Percentiles rank a stretch among this genome's conserved stretches.
Conservation (phyloP, 2,329 filamentous ascomycete species). For the Sarocladium kiliense region DNA sequence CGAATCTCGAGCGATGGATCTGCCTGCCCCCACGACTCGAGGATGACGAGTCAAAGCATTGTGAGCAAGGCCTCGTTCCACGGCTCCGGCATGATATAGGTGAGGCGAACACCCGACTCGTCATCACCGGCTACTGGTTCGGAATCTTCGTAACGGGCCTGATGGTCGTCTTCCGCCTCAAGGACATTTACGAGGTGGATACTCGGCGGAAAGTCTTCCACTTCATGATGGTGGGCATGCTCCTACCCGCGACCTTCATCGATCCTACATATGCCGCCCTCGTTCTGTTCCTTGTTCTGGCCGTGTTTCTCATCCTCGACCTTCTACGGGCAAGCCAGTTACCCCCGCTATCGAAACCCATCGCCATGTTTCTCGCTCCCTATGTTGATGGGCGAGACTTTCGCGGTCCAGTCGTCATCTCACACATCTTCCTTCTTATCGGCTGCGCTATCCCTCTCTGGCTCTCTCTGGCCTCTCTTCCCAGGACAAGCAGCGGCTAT, state of each 20-base stretch:
- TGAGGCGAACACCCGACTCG: constrained; percentile 74
- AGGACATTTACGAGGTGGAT: constrained; percentile 80
- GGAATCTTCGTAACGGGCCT: constrained; percentile 66
- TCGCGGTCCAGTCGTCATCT: constrained; percentile 88
- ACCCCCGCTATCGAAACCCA: constrained; percentile 78
- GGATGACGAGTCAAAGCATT: constrained; percentile 28
- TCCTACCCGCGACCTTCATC: constrained; percentile 79
- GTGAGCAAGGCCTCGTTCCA: constrained; percentile 56
- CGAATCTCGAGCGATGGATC: constrained; percentile 71
- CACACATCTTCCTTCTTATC: constrained; percentile 91
- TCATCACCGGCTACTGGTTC: constrained; percentile 70
- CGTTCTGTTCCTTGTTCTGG: constrained; percentile 72
- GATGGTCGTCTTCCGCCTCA: constrained; percentile 67
- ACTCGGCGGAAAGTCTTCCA: constrained; percentile 96
- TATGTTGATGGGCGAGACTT: constrained; percentile 94
- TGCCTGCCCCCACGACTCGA: constrained; percentile 52
- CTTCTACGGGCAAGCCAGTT: constrained; percentile 86
- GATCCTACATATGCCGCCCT: constrained; percentile 81
- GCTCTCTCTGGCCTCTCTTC: constrained; percentile 71
- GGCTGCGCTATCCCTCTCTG: constrained; percentile 94
- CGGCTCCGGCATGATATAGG: constrained; percentile 65
- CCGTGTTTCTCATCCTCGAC: constrained; percentile 83
- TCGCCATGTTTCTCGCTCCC: constrained; percentile 82
- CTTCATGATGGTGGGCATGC: constrained; percentile 96
- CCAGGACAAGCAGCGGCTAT: constrained; percentile 48